Evolutionary conservation across 768 basidiomycete genomes (phyloP).

Genomic region (Mycena filopes): DNA sequence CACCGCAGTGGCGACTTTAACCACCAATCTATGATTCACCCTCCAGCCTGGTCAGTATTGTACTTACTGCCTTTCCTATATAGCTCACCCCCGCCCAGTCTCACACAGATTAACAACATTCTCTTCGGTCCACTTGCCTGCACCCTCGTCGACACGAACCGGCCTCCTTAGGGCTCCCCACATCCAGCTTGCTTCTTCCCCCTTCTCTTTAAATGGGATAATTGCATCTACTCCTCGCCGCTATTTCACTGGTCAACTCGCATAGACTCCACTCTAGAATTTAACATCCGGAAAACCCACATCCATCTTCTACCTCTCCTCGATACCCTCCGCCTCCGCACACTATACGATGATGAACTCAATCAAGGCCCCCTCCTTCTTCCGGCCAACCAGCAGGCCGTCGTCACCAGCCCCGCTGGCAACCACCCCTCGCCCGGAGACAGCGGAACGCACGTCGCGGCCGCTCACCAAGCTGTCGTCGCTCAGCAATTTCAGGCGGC

Average conservation of each 20-base stretch:
- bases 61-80: slow-evolving; percentile 27
- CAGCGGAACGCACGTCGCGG: slow-evolving; percentile 59
- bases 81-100: slow-evolving; percentile 43
- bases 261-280: slow-evolving; percentile 45
- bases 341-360: slow-evolving; percentile 63
- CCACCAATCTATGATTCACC: slow-evolving; percentile 16
- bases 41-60: slow-evolving; percentile 18
- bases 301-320: slow-evolving; percentile 13
- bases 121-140: slow-evolving; percentile 72
- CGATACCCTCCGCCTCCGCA: slow-evolving; percentile 30
- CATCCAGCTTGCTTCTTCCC: slow-evolving; percentile 21
- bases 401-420: slow-evolving; percentile 65
- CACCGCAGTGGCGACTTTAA: not conserved
- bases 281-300: slow-evolving; percentile 35
- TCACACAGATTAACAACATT: slow-evolving; percentile 59
- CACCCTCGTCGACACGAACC: slow-evolving; percentile 74
- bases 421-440: slow-evolving; percentile 49
- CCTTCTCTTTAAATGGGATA: slow-evolving; percentile 60
- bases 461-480: slow-evolving; percentile 66
- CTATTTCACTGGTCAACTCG: slow-evolving; percentile 38
- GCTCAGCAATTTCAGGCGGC: slow-evolving; percentile 66
- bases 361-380: slow-evolving; percentile 74
- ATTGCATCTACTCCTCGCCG: slow-evolving; percentile 45
- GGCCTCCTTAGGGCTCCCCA: slow-evolving; percentile 75
- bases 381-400: slow-evolving; percentile 71